Conservation (phyloP, 2,329 filamentous ascomycete species). For the Nectriaceae sp. region DNA sequence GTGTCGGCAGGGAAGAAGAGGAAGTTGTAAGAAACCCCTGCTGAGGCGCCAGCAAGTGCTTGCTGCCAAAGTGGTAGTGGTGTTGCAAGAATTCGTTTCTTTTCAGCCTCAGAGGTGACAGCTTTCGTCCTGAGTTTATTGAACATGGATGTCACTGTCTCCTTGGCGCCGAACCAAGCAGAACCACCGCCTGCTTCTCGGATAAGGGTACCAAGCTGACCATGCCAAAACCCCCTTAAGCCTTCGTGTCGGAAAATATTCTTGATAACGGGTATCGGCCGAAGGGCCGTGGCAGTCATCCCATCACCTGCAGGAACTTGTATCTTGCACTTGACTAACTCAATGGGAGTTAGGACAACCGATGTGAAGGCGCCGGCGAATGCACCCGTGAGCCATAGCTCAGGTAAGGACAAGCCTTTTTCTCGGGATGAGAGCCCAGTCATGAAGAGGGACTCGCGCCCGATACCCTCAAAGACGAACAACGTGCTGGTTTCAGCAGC, state of each 20-base stretch:
- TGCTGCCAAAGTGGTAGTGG: slow-evolving; percentile 82
- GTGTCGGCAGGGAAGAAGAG: slow-evolving; percentile 97
- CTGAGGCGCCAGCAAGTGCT: slow-evolving; percentile 81
- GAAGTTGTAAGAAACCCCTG: slow-evolving; percentile 95
- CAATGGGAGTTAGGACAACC: slow-evolving; percentile 88
- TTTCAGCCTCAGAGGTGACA: slow-evolving; percentile 42
- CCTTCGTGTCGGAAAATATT: slow-evolving; percentile 84
- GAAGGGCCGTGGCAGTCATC: slow-evolving; percentile 49
- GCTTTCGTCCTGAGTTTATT: slow-evolving; percentile 54
- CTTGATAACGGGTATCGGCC: slow-evolving; percentile 70
- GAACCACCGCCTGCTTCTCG: slow-evolving; percentile 91
- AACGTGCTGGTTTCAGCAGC: slow-evolving; percentile 90
- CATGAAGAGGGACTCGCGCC: slow-evolving; percentile 65
- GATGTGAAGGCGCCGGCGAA: slow-evolving; percentile 88
- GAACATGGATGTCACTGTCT: slow-evolving; percentile 74
- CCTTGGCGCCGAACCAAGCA: slow-evolving; percentile 93
- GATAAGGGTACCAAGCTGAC: slow-evolving; percentile 89
- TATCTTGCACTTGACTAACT: slow-evolving; percentile 98
- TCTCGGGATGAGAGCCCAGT: slow-evolving; percentile 51
- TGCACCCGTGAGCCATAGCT: slow-evolving; percentile 78
- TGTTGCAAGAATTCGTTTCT: slow-evolving; percentile 44
- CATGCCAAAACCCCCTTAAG: slow-evolving; percentile 87
- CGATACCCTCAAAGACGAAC: slow-evolving; percentile 85
- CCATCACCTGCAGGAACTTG: slow-evolving; percentile 67
- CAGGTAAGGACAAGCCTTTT: slow-evolving; percentile 69